phyloP scores from a whole-genome alignment of 2,329 filamentous ascomycete genomes.

The Leptodontidium sp. region DNA sequence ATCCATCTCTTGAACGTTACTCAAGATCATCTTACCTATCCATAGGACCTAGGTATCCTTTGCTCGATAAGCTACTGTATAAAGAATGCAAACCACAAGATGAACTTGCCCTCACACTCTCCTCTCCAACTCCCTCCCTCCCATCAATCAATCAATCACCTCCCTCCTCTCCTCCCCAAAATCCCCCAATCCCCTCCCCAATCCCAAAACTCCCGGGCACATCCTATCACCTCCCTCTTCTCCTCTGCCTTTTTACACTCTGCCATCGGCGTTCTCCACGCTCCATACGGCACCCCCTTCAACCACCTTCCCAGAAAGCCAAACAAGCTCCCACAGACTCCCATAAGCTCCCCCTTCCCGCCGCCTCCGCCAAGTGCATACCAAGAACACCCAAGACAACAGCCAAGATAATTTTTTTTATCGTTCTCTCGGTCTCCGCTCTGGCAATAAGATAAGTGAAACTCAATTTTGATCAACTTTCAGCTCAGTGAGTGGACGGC shows the following conservation, averaged over 20 bases:
- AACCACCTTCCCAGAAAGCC: not conserved
- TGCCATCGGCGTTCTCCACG: constrained; percentile 2
- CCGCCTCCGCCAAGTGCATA: not conserved
- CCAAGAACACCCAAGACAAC: not conserved
- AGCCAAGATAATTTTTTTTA: not conserved
- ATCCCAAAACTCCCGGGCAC: not conserved
- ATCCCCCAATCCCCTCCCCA: not conserved
- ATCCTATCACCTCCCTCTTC: not conserved
- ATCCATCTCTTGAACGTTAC: too few species aligned
- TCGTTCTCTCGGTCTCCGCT: not conserved
- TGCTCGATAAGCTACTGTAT: too few species aligned
- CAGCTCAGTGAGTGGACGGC: too few species aligned
- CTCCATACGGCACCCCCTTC: not conserved
- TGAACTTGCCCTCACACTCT: too few species aligned
- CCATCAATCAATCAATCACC: not conserved
- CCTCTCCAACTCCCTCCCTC: not conserved
- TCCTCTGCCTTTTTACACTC: too few species aligned
- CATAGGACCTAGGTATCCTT: too few species aligned
- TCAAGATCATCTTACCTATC: too few species aligned
- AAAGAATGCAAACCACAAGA: too few species aligned
- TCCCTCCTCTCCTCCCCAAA: not conserved
- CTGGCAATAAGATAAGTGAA: not conserved
- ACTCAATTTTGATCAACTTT: too few species aligned
- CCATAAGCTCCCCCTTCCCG: not conserved
- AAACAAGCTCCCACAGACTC: too few species aligned